Percentiles rank a stretch among this genome's conserved stretches.
Evolutionary conservation across 2,329 filamentous ascomycete species (phyloP).

Genomic region (Hypocreales sp.): DNA sequence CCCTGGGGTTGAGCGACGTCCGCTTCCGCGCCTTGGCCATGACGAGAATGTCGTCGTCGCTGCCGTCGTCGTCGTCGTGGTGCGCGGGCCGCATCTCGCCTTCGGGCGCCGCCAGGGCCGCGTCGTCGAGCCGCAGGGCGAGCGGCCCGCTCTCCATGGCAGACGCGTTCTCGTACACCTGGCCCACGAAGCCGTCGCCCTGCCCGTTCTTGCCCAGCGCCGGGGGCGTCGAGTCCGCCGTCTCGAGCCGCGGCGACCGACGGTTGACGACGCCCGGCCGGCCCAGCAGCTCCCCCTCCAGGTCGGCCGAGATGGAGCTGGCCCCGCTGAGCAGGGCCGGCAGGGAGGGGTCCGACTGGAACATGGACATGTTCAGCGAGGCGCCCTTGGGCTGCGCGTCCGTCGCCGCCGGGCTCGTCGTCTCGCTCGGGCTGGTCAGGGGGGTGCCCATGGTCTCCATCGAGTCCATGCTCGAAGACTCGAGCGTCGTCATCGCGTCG

Average conservation of each 20-base stretch:
- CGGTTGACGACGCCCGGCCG: constrained; percentile 28
- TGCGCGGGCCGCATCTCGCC: constrained; percentile 12
- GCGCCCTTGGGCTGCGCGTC: constrained; percentile 23
- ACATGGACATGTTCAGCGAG: constrained; percentile 32
- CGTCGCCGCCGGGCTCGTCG: constrained; percentile 30
- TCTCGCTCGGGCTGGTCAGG: constrained; percentile 38
- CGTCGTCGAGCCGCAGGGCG: constrained; percentile 11
- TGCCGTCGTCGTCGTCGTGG: constrained; percentile 33
- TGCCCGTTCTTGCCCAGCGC: constrained; percentile 33
- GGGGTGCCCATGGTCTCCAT: constrained; percentile 32
- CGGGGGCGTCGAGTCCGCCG: constrained; percentile 38
- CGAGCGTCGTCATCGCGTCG: constrained; percentile 25
- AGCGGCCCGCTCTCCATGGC: constrained; percentile 18
- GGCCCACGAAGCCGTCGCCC: constrained; percentile 27
- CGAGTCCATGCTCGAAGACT: constrained; percentile 37
- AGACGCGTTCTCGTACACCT: constrained; percentile 16
- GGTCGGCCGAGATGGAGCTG: constrained; percentile 47
- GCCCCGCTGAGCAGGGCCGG: constrained; percentile 48
- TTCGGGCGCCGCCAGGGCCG: not conserved
- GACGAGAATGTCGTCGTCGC: constrained; percentile 37
- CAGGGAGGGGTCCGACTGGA: constrained; percentile 48
- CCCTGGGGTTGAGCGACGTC: constrained; percentile 8
- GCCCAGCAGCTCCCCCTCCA: constrained; percentile 43
- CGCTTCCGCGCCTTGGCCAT: constrained; percentile 38
- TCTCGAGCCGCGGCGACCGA: constrained; percentile 29